phyloP scores from a whole-genome alignment of 163 green algal species.

The Volvox carteri region DNA sequence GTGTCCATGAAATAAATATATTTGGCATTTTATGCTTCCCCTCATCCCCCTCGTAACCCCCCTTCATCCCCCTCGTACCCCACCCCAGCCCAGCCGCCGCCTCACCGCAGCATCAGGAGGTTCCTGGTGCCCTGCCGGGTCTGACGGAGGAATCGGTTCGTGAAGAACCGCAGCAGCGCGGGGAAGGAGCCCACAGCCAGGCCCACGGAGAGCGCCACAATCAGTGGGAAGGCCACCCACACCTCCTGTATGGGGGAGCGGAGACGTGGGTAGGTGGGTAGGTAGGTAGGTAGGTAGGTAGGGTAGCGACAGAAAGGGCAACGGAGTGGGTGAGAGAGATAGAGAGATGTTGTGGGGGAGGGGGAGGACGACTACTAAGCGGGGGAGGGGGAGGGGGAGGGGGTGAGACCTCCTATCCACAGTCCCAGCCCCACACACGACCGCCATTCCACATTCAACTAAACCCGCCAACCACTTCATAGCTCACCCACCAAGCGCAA shows the following conservation, averaged over 20 bases:
- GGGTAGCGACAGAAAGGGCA: not conserved
- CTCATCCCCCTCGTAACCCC: not conserved
- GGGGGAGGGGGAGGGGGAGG: too few relatives aligned
- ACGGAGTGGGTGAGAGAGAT: not conserved
- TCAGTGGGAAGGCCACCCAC: not conserved
- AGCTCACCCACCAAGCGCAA: too few relatives aligned
- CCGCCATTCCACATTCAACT: too few relatives aligned
- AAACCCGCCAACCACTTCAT: too few relatives aligned
- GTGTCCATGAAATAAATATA: not conserved
- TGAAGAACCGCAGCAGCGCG: slow-evolving; percentile 18
- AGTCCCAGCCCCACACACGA: too few relatives aligned
- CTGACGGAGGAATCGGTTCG: slow-evolving; percentile 15
- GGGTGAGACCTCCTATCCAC: too few relatives aligned
- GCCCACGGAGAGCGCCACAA: not conserved
- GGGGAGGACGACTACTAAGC: not conserved
- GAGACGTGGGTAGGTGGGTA: not conserved
- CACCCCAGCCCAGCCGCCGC: not conserved
- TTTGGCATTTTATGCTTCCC: not conserved
- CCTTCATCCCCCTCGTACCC: not conserved
- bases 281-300: not conserved
- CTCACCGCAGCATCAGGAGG: slow-evolving; percentile 36
- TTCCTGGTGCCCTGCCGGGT: not conserved
- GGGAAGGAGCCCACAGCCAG: slow-evolving; percentile 30
- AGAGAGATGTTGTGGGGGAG: not conserved
- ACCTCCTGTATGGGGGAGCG: not conserved